Evolutionary conservation across 345 rosid species (phyloP), one percentile per base, ranked within the genome.

Genomic region (Kandelia obovata): DNA sequence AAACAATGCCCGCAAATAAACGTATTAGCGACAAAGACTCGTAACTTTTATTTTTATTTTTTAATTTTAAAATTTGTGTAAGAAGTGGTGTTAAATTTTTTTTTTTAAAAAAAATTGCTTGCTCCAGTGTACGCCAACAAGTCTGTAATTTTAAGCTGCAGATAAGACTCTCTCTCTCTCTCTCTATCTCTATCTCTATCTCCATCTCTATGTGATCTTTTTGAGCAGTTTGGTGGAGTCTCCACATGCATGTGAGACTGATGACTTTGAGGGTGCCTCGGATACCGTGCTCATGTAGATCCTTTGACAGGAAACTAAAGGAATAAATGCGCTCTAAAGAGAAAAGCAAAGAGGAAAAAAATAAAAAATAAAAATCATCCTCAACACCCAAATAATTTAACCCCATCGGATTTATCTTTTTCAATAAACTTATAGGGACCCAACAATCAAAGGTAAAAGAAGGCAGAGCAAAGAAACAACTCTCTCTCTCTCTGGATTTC

Each of bases 351-450:
- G 68, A 27, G 7, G 52, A 0, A 9, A 11, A n/a, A 13, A 53
- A 51, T 26, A 5, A 20, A 5, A n/a, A 23, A 4, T 16, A 23
- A 34, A 34, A 34, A 34, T 26, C 49, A 53, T 58, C 59, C 60
- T 53, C 55, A 5, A 31, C 68, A 69, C 69, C 74, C 72, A 31
- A 64, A 81, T 78, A 76, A 75, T 73, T 75, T 26, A 51, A 56
- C 64, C 78, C 78, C 75, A 74, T 75, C 59, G 23, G 31, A 23
- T 37, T 70, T 64, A 53, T 27, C 8, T 3, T 66, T 67, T 27
- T 39, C 28, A 63, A 43, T 20, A 20, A 10, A 59, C 37, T 28
- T 9, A 55, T 6, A 39, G 64, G 17, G 47, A 32, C 32, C 70
- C 49, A 9, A 28, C 66, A 55, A 64, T 19, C 37, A 27, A 51